Percentiles rank a stretch among this genome's conserved stretches.
Evolutionary conservation across 306 rosid species (phyloP).

Genomic region (Rosa chinensis): DNA sequence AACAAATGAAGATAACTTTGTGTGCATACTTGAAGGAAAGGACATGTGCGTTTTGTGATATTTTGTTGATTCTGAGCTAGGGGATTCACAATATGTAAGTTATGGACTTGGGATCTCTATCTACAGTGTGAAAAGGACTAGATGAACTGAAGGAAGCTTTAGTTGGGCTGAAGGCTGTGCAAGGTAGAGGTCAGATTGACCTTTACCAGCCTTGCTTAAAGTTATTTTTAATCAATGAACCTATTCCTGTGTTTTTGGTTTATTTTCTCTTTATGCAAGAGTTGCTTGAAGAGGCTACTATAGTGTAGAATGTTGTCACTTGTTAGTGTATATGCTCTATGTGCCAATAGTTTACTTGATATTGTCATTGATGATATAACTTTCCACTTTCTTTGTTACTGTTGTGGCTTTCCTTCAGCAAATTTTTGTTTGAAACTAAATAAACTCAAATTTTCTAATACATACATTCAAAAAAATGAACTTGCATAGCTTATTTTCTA

Average conservation of each 20-base stretch:
- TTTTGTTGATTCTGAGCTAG: background rate
- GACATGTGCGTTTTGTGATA: background rate
- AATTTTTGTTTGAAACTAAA: background rate
- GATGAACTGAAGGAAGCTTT: background rate
- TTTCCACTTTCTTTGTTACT: slow-evolving; percentile 7
- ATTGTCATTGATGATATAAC: background rate
- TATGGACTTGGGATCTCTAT: background rate
- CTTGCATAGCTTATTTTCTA: background rate
- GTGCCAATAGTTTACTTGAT: background rate
- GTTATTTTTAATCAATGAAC: background rate
- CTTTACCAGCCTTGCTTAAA: background rate
- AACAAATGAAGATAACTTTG: background rate
- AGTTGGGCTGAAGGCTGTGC: background rate
- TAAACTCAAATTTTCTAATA: background rate
- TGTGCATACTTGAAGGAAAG: background rate
- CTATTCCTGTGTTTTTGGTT: background rate
- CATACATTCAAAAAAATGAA: background rate
- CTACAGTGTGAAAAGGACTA: background rate
- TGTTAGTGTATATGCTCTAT: background rate
- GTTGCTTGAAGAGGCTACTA: background rate
- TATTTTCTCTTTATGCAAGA: background rate
- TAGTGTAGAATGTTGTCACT: background rate
- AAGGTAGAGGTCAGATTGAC: background rate
- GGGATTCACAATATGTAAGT: background rate
- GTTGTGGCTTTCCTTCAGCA: background rate